Evolutionary conservation across 228 moss, liverwort and hornwort species (phyloP), one percentile per base, ranked within the genome.

Genomic region (Sphagnum fallax): DNA sequence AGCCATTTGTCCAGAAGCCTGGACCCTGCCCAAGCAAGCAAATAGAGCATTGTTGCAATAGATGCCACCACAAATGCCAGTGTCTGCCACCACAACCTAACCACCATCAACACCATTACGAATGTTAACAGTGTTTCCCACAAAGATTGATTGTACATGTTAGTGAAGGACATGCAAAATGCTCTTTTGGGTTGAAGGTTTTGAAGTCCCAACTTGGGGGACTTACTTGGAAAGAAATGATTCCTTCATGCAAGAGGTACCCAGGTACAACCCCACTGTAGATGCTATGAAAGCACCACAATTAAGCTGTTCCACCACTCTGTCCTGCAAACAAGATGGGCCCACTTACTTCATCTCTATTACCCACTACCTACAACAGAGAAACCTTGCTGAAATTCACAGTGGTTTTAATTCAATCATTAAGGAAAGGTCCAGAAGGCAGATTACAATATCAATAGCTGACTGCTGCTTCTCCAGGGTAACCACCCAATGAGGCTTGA

Each of bases 271-370:
- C 66, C 75, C 77, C 63, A 96, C 78, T 70, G 69, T 81, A 67
- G 75, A 73, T 65, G 79, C 78, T 12, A 92, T 53, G 61, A 80
- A 92, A 62, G 81, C 79, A 77, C 83, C 71, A 79, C 92, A 96
- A 77, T 96, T 96, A 47, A 96, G 83, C 77, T 89, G 85, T 80
- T 80, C 66, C 68, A 96, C 78, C 12, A 83, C 76, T 67, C 77
- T 79, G 68, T 89, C 95, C 95, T 95, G 86, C 77, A 79, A 65
- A 69, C 76, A 32, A 32, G 32, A 32, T 32, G 32, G 32, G 32
- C 32, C 32, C 32, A 32, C 32, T 32, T 32, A 32, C 32, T 32
- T 32, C 32, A 32, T 32, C 32, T 32, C 32, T 32, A 32, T 32
- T 32, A 32, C 32, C 32, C 32, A 32, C 32, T 3, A 32, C 32